Evolutionary conservation across 768 basidiomycete species (phyloP).

Genomic region (Sporobolomyces pararoseus): DNA sequence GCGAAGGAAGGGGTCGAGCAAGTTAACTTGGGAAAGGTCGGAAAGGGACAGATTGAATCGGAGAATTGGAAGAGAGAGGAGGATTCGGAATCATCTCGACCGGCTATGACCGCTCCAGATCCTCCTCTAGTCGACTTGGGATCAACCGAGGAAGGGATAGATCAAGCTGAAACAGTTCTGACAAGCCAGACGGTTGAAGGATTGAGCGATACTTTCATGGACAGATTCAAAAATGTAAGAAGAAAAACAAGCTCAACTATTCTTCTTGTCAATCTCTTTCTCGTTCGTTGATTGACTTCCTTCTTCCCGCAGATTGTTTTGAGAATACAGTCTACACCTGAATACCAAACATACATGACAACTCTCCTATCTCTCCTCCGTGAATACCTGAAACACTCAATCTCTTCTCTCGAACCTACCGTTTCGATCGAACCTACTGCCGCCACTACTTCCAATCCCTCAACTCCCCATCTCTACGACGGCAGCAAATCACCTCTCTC

Average conservation of each 20-base stretch:
- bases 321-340: neutral
- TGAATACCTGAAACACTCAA: neutral
- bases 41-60: neutral
- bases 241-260: too few species aligned
- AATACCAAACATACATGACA: slow-evolving; percentile 16
- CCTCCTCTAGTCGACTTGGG: neutral
- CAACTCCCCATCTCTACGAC: neutral
- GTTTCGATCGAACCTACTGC: neutral
- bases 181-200: slow-evolving; percentile 3
- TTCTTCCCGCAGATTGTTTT: slow-evolving; percentile 15
- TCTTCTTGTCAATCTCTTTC: neutral
- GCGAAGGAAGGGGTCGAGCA: neutral
- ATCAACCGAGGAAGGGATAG: neutral
- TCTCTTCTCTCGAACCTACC: neutral
- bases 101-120: neutral
- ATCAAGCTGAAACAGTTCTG: neutral
- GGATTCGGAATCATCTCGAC: too few species aligned
- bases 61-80: neutral
- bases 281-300: too few species aligned
- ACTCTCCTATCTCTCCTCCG: slow-evolving; percentile 19
- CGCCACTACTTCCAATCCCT: slow-evolving; percentile 55
- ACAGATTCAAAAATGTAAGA: slow-evolving; percentile 27
- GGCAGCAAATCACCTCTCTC: too few species aligned
- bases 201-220: slow-evolving; percentile 30
- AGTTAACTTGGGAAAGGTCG: neutral